Conservation (phyloP, 805 yeast genomes). For the Metschnikowia santaceciliae region DNA sequence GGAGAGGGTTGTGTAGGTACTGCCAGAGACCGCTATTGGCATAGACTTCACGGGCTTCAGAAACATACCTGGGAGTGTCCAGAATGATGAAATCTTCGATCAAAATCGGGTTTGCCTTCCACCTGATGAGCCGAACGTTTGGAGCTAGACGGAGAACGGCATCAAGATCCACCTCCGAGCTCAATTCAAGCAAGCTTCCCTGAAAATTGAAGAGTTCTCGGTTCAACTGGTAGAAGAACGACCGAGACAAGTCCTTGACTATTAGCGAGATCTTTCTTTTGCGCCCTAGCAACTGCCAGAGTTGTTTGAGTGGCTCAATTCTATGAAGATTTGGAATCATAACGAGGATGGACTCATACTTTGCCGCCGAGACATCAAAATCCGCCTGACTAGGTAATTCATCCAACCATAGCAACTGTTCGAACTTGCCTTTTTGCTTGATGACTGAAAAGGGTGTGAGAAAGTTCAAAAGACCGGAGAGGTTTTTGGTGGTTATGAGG, state of each 20-base stretch:
- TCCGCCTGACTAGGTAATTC: constrained; percentile 6
- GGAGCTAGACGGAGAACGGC: constrained; percentile 27
- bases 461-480: constrained; percentile 49
- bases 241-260: constrained; percentile 34
- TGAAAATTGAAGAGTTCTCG: constrained; percentile 19
- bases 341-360: constrained; percentile 7
- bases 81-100: constrained; percentile 36
- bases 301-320: constrained; percentile 4
- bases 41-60: constrained; percentile 7
- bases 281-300: constrained; percentile 8
- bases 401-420: constrained; percentile 13
- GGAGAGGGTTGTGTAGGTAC: constrained; percentile 43
- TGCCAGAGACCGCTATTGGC: constrained; percentile 29
- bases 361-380: not conserved
- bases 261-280: constrained; percentile 21
- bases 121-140: constrained; percentile 40
- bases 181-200: constrained; percentile 15
- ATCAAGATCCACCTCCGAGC: constrained; percentile 7
- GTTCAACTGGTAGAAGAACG: constrained; percentile 29
- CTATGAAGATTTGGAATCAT: constrained; percentile 7
- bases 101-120: constrained; percentile 43
- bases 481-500: constrained; percentile 39
- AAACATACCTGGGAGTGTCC: not conserved
- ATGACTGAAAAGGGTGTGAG: constrained; percentile 54
- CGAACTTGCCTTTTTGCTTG: constrained; percentile 47